phyloP scores from a whole-genome alignment of 495 filamentous ascomycete genomes.

The Neohortaea acidophila region DNA sequence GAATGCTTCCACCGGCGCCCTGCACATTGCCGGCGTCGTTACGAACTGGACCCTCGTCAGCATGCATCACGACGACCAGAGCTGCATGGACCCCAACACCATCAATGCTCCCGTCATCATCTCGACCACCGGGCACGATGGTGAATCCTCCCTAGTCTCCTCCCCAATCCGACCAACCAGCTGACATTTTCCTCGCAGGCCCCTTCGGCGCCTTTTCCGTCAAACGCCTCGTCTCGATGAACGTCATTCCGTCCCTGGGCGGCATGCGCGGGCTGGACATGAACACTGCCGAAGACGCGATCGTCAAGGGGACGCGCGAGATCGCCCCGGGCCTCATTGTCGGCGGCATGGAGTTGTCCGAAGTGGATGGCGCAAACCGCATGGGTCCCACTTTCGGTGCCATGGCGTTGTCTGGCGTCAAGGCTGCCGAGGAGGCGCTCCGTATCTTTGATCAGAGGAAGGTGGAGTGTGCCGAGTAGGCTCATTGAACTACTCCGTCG shows the following conservation, averaged over 20 bases:
- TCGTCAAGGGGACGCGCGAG: constrained; percentile 78
- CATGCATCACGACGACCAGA: constrained; percentile 58
- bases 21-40: constrained; percentile 74
- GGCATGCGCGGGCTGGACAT: constrained; percentile 88
- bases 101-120: constrained; percentile 80
- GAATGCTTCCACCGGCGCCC: constrained; percentile 30
- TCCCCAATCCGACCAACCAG: background rate
- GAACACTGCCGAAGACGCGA: constrained; percentile 76
- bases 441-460: constrained; percentile 62
- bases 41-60: constrained; percentile 87
- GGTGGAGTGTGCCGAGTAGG: constrained; percentile 21
- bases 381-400: constrained; percentile 52
- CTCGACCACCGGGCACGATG: constrained; percentile 80
- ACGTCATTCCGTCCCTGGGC: constrained; percentile 61
- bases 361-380: constrained; percentile 46
- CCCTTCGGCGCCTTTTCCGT: constrained; percentile 81
- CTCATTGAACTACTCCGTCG: too few relatives aligned
- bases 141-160: too few relatives aligned
- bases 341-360: constrained; percentile 85
- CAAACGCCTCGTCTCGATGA: constrained; percentile 73
- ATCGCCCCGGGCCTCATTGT: constrained; percentile 73
- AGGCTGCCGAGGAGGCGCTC: constrained; percentile 73
- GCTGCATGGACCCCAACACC: constrained; percentile 84
- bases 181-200: constrained; percentile 3
- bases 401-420: constrained; percentile 72